These are phyloP conservation scores for Pseudocohnilembus persalinus DNA, from an alignment of 169 alveolate species.

Conservation along the genomic window DNA sequence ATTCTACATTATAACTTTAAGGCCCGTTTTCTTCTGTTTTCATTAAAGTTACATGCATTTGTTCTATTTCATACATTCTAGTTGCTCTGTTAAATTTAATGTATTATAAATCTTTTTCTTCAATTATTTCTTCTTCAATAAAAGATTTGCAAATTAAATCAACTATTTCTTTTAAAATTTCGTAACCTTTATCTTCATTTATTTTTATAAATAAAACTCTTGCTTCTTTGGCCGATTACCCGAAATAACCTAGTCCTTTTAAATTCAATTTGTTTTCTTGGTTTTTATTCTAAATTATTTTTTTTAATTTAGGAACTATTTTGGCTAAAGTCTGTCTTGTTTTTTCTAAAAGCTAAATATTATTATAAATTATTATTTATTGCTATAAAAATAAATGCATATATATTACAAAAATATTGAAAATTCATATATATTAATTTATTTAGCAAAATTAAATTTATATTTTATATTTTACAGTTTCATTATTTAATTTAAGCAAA, in stretches of 20 bases:
- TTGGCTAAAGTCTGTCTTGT: neutral
- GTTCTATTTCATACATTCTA: neutral
- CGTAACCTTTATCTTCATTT: neutral
- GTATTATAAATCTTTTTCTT: slow-evolving; percentile 3
- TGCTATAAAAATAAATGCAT: neutral
- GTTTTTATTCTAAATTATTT: neutral
- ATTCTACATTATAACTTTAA: neutral
- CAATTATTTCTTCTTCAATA: slow-evolving; percentile 2
- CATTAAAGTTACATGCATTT: slow-evolving; percentile 16
- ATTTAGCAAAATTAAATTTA: neutral
- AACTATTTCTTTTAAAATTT: slow-evolving; percentile 5
- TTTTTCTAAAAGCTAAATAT: neutral
- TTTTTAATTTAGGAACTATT: neutral
- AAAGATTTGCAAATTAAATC: slow-evolving; percentile 1
- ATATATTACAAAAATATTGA: neutral
- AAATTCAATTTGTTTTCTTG: neutral
- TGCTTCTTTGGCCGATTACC: slow-evolving; percentile 14
- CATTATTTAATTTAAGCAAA: neutral
- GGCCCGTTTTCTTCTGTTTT: slow-evolving; percentile 8
- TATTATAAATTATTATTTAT: too few species aligned
- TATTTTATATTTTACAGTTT: neutral
- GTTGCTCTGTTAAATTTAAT: neutral
- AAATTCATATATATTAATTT: too few species aligned
- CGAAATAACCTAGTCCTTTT: slow-evolving; percentile 22
- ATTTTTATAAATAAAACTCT: slow-evolving; percentile 2